Base-by-base conservation (phyloP, 1,139 yeast genomes). In the Taphrina communis region DNA sequence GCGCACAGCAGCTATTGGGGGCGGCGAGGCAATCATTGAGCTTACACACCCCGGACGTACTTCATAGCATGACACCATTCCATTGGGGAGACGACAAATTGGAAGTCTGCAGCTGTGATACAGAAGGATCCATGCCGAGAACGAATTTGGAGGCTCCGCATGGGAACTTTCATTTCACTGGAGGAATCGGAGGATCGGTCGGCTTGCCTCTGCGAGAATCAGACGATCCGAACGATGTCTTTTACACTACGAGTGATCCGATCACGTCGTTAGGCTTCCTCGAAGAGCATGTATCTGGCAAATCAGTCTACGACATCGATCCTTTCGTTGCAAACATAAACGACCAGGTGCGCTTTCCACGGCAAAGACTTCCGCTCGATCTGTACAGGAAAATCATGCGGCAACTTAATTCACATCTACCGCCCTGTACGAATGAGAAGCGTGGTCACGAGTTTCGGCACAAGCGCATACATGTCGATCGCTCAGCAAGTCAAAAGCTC, bases 371-470 rank as follows among this genome's bases (percentile, higher is more conserved):
- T 8, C 62, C 62, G 4, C 38, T 8, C 6, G 62, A 58, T 17
- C 38, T 58, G 14, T 58, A 44, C 31, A 36, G 52, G 38, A 58
- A 58, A 39, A 9, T 58, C 25, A 58, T 58, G 62, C 25, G 14
- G 12, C 53, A 58, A 8, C 17, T 58, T 2, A 44, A 44, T 44
- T 17, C 39, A 1, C 42, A 31, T 41, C 21, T 58, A 17, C 62
- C 62, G 8, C 62, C 42, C 21, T 58, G 62, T 17, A 58, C 62
- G 42, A 58, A 58, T 17, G 62, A 58, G 62, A 58, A 58, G 46
- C 52, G 62, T 9, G 62, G 62, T 7, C 62, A 58, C 53, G 62
- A 58, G 19, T 58, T 58, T 31, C 42, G 31, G 21, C 62, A 58
- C 25, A 58, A 58, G 62, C 51, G 62, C 41, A 44, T 58, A 6